Conservation (phyloP, 371 early-diverging fungal species). For the Parasitella parasitica region DNA sequence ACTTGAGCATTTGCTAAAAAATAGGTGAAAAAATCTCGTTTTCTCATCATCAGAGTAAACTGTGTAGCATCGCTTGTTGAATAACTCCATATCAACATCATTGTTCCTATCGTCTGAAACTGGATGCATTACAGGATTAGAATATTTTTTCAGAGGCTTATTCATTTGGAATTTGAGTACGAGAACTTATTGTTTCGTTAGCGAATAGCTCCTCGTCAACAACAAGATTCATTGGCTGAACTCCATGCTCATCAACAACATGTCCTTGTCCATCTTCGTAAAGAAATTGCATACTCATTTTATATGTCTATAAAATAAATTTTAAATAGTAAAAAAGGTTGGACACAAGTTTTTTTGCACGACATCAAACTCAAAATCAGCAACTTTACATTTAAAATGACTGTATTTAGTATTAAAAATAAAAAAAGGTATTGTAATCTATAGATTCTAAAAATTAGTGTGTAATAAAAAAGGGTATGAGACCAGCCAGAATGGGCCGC, state of each 20-base stretch:
- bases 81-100: conserved; percentile 17
- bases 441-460: neutral
- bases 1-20: conserved; percentile 17
- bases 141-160: conserved; percentile 2
- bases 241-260: conserved; percentile 18
- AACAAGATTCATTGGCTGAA: conserved; percentile 24
- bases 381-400: conserved; percentile 19
- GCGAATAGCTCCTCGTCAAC: conserved; percentile 20
- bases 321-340: neutral
- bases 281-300: conserved; percentile 14
- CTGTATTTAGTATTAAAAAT: neutral
- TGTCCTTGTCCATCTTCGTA: conserved; percentile 16
- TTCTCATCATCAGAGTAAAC: conserved; percentile 24
- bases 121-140: conserved; percentile 6
- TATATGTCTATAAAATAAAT: conserved; percentile 2
- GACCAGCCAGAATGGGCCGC: neutral
- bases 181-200: conserved; percentile 17
- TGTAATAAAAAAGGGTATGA: neutral
- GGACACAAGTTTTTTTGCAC: conserved; percentile 9
- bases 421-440: neutral
- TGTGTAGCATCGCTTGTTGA: conserved; percentile 19
- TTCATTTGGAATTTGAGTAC: conserved; percentile 8
- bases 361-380: conserved; percentile 15
- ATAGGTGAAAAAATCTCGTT: conserved; percentile 19
- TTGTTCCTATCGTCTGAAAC: neutral